Evolutionary conservation across 257 asterid species (phyloP).

Genomic region (Echites panduratus): DNA sequence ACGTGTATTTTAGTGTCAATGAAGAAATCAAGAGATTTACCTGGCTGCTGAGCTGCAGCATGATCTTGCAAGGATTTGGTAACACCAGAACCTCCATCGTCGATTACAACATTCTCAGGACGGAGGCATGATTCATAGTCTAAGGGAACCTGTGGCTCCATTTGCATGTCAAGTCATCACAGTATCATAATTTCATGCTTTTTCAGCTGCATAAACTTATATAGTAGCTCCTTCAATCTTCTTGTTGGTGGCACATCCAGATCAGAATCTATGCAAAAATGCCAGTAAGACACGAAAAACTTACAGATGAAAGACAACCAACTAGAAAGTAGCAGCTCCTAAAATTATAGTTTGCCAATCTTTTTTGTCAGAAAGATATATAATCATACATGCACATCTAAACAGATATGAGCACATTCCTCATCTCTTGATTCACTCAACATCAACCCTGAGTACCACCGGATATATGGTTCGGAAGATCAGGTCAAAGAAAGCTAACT

Average conservation of each 20-base stretch:
- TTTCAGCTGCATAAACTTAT: conserved; percentile 4
- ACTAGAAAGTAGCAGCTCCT: background rate
- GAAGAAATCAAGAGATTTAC: conserved; percentile 28
- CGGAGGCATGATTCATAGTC: conserved; percentile 38
- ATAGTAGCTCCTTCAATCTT: background rate
- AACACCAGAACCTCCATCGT: conserved; percentile 44
- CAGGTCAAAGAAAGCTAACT: background rate
- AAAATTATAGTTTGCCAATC: background rate
- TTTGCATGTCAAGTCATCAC: conserved; percentile 31
- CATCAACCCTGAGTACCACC: too few species aligned
- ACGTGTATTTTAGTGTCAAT: background rate
- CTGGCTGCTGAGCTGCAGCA: conserved; percentile 45
- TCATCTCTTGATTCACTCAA: background rate
- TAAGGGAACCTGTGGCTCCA: conserved; percentile 59
- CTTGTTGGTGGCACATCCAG: background rate
- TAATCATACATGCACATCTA: background rate
- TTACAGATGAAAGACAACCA: background rate
- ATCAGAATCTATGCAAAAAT: background rate
- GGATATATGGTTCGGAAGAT: background rate
- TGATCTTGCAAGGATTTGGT: conserved; percentile 45
- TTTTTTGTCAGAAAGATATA: background rate
- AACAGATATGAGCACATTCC: background rate
- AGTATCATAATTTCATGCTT: conserved; percentile 3
- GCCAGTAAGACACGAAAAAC: background rate
- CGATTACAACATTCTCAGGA: conserved; percentile 39